A percentile compares a stretch with the other conserved stretches of the same genome.
Evolutionary conservation across 352 stramenopile species (phyloP).

Genomic region (Blastocystis sp.): DNA sequence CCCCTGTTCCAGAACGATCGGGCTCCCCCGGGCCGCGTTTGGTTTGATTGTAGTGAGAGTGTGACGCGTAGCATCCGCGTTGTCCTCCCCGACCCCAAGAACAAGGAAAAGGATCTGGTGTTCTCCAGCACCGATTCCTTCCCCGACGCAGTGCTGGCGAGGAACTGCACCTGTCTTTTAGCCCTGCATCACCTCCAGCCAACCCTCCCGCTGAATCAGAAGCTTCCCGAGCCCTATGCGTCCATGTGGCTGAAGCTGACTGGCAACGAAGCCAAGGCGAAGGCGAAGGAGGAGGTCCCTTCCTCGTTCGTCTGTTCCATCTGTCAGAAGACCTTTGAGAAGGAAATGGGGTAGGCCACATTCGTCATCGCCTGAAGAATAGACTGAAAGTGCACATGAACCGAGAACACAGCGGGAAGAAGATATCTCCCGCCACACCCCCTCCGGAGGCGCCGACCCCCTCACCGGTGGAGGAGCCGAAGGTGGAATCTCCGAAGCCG

Average conservation of each 20-base stretch:
- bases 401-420: conserved; percentile 69
- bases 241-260: conserved; percentile 80
- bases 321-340: conserved; percentile 72
- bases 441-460: conserved; percentile 7
- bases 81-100: conserved; percentile 88
- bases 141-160: conserved; percentile 74
- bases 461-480: not conserved
- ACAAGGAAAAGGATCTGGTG: conserved; percentile 86
- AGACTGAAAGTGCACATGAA: conserved; percentile 71
- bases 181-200: conserved; percentile 89
- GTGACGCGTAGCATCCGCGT: conserved; percentile 72
- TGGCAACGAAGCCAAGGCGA: conserved; percentile 54
- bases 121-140: conserved; percentile 80
- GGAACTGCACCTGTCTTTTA: conserved; percentile 86
- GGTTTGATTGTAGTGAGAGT: conserved; percentile 69
- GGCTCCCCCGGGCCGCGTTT: conserved; percentile 72
- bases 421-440: conserved; percentile 5
- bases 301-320: conserved; percentile 69
- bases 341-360: conserved; percentile 60
- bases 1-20: conserved; percentile 77
- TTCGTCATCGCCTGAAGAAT: not conserved
- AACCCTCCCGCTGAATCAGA: conserved; percentile 86
- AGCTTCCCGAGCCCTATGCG: conserved; percentile 90
- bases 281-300: conserved; percentile 48
- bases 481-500: not conserved